phyloP scores from a whole-genome alignment of 176 grass and related monocot species.

The Puccinellia tenuiflora region DNA sequence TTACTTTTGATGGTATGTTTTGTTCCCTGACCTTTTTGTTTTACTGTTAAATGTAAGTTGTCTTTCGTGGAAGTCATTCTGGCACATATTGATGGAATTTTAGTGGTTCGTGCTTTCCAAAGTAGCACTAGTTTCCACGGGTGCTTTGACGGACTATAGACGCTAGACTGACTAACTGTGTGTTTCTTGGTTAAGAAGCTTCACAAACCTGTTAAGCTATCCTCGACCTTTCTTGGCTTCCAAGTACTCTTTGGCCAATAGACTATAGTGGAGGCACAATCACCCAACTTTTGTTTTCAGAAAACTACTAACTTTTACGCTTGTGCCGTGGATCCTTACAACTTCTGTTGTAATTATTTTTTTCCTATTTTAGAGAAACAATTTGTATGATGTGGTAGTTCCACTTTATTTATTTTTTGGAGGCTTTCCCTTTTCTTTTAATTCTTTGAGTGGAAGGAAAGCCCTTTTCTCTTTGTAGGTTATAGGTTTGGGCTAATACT shows the following conservation, averaged over 20 bases:
- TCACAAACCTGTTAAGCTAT: not conserved
- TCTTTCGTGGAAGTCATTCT: not conserved
- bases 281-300: not conserved
- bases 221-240: not conserved
- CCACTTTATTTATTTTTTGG: too few species aligned
- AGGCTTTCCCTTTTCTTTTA: too few species aligned
- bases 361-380: too few species aligned
- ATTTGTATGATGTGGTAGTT: too few species aligned
- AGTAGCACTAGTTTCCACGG: not conserved
- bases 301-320: not conserved
- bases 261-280: not conserved
- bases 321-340: not conserved
- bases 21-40: too few species aligned
- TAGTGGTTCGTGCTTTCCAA: not conserved
- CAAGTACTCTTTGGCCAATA: not conserved
- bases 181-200: not conserved
- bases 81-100: not conserved
- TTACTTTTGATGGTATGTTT: too few species aligned
- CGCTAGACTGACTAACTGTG: not conserved
- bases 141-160: not conserved
- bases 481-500: too few species aligned
- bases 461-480: too few species aligned
- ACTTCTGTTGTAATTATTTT: not conserved
- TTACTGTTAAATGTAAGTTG: too few species aligned
- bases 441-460: too few species aligned